Evolutionary conservation across 768 basidiomycete species (phyloP).

Genomic region (Tubosaeta sp.): DNA sequence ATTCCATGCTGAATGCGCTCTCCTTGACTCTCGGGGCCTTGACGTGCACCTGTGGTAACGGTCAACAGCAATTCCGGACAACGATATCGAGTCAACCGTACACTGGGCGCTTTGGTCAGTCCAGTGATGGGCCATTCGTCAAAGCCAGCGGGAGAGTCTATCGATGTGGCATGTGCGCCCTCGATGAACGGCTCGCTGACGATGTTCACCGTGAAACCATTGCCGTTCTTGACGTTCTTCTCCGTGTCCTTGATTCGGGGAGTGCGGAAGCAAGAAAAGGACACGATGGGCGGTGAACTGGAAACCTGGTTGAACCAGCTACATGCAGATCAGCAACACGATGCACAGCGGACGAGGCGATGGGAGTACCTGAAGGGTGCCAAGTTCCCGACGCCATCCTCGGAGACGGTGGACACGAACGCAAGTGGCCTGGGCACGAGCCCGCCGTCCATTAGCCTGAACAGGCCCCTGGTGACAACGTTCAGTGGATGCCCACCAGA

Average conservation of each 20-base stretch:
- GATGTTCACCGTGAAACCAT: constrained; percentile 52
- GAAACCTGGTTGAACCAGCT: constrained; percentile 31
- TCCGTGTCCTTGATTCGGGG: constrained; percentile 38
- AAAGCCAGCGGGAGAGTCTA: constrained; percentile 36
- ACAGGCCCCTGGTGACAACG: constrained; percentile 23
- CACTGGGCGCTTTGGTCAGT: constrained; percentile 34
- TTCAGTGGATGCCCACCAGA: not conserved
- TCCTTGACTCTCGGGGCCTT: constrained; percentile 41
- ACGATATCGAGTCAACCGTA: not conserved
- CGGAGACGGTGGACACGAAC: too few species aligned
- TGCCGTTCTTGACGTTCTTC: constrained; percentile 42
- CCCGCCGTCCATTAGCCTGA: constrained; percentile 35
- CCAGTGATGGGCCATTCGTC: constrained; percentile 41
- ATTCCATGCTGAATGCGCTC: constrained; percentile 48
- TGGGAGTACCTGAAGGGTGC: constrained; percentile 37
- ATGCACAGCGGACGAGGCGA: not conserved
- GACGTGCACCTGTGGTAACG: constrained; percentile 29
- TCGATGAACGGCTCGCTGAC: constrained; percentile 49
- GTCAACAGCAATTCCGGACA: not conserved
- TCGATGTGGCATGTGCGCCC: constrained; percentile 34
- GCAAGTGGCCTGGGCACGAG: constrained; percentile 44
- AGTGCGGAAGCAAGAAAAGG: constrained; percentile 27
- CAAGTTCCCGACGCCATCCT: constrained; percentile 39
- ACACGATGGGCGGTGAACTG: constrained; percentile 32
- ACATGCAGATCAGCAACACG: not conserved